Evolutionary conservation across 1,139 yeast genomes (phyloP).

Genomic region (Yamadazyma epiphylla): DNA sequence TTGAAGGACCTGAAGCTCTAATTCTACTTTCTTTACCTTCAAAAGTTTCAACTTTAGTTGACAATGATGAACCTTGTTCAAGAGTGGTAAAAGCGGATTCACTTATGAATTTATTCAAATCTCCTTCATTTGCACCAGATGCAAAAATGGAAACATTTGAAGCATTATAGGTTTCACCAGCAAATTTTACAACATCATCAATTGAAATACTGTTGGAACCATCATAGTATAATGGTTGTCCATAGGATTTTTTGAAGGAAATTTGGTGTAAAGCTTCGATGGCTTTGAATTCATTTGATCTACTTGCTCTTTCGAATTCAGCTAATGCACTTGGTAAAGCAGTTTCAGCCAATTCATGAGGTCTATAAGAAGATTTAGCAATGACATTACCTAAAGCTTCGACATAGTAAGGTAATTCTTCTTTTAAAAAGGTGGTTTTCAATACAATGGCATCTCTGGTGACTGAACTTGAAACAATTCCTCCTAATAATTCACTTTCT

Average conservation of each 20-base stretch:
- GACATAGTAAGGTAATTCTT: conserved; percentile 88
- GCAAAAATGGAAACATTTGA: conserved; percentile 71
- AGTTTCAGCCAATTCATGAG: conserved; percentile 77
- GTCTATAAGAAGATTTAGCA: conserved; percentile 69
- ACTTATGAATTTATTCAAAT: conserved; percentile 62
- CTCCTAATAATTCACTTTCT: conserved; percentile 94
- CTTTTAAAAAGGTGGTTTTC: conserved; percentile 77
- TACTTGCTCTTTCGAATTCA: conserved; percentile 47
- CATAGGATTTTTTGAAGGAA: conserved; percentile 86
- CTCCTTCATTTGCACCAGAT: conserved; percentile 70
- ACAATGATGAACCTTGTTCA: conserved; percentile 51
- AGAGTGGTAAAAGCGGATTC: conserved; percentile 66
- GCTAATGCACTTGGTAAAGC: conserved; percentile 76
- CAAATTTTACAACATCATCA: conserved; percentile 66
- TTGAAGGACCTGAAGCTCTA: conserved; percentile 62
- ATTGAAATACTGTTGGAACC: conserved; percentile 55
- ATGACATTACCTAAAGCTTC: conserved; percentile 80
- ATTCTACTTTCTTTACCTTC: conserved; percentile 75
- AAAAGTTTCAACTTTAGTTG: conserved; percentile 41
- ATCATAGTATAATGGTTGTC: conserved; percentile 76
- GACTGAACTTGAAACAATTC: conserved; percentile 62
- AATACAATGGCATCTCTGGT: conserved; percentile 84
- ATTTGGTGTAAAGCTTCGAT: conserved; percentile 76
- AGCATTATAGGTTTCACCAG: conserved; percentile 65
- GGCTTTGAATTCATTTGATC: conserved; percentile 57